Evolutionary conservation across 1,284 basidiomycete species (phyloP).

Genomic region (Grifola frondosa): DNA sequence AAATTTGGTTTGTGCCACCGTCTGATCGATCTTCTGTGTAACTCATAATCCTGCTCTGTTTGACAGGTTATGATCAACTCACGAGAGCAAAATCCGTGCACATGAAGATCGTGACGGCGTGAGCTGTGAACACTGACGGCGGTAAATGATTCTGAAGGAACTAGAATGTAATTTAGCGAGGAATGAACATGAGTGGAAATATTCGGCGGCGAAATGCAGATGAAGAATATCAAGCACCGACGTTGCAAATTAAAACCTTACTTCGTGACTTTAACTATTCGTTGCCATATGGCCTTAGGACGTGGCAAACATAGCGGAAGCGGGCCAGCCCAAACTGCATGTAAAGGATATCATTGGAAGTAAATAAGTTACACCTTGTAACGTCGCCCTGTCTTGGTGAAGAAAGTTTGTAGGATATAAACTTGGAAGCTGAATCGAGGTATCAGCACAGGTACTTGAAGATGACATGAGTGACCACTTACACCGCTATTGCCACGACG

Average conservation of each 20-base stretch:
- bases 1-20: slow-evolving; percentile 67
- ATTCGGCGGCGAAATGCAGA: no score
- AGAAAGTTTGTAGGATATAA: slow-evolving; percentile 91
- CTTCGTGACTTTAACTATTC: no score
- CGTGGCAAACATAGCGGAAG: no score
- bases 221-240: no score
- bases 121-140: no score
- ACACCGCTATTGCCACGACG: slow-evolving; percentile 83
- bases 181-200: no score
- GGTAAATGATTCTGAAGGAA: no score
- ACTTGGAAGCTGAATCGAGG: slow-evolving; percentile 69
- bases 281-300: no score
- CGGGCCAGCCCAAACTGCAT: no score
- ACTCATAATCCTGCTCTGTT: not conserved
- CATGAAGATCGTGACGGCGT: slow-evolving; percentile 65
- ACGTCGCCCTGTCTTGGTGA: slow-evolving; percentile 81
- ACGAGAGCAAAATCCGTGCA: slow-evolving; percentile 77
- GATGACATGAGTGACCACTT: slow-evolving; percentile 32
- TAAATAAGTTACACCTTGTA: slow-evolving; percentile 72
- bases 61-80: slow-evolving; percentile 74
- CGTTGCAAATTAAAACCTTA: no score
- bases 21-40: not conserved
- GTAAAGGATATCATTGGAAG: no score
- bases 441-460: slow-evolving; percentile 7
- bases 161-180: no score